Base-by-base conservation (phyloP, 768 basidiomycete species). In the Clavulina sp. region DNA sequence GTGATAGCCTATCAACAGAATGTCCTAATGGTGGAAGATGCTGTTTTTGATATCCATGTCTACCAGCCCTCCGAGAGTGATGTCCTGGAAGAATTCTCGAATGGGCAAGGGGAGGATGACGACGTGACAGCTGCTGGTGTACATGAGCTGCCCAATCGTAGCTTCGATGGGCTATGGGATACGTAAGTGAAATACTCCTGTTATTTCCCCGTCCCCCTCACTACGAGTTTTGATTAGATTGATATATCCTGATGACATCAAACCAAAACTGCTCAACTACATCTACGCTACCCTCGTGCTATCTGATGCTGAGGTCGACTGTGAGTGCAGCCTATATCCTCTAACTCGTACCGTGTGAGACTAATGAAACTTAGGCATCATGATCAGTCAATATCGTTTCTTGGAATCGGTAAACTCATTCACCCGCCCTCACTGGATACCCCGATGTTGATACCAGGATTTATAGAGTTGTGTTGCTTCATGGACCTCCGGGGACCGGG, bases 401-500 rank as follows among this genome's bases (percentile, higher is more conserved):
- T 0, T 96, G 92, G 91, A 97, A 96, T 61, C 78, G 93, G 70
- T 70, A 24, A 49, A 64, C n/a, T n/a, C n/a, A n/a, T 54, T 40
- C 16, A 16, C 16, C 13, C 43, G 43, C 13, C 26, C 13, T 46
- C 26, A 13, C 43, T 13, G n/a, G 29, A 43, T n/a, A 18, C n/a
- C 31, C 6, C 19, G 38, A 19, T 6, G 4, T 21, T 44, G 2
- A 23, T 23, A n/a, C 33, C 26, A 38, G 19, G 19, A 38, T 9
- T 38, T 38, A 19, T 50, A 71, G 72, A 2, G 81, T 99, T 13
- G 84, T 96, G 1, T 69, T 99, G 5, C 70, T 99, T 13, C 92
- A 97, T 62, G 95, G 95, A 0, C 95, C 95, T 59, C 95, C 95
- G 1, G 95, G 95, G 0, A 96, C 95, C 1, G 93, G 95, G 9